Conservation (phyloP, 768 basidiomycete species). For the Butyriboletus loyo region DNA sequence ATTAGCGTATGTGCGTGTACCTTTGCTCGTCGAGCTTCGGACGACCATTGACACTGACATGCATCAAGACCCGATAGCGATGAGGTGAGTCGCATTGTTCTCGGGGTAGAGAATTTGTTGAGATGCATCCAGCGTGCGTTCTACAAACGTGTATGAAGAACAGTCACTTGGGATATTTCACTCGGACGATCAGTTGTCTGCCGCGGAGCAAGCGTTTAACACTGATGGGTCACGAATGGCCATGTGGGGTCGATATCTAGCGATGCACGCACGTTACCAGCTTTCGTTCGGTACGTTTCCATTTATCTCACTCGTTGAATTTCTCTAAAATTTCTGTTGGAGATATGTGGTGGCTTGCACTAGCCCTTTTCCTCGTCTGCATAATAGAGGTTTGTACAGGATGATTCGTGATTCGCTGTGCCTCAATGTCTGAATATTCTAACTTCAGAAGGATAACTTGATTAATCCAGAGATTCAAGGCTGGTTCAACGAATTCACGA, state of each 20-base stretch:
- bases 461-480: conserved; percentile 46
- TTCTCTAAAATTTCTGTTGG: conserved; percentile 1
- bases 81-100: conserved; percentile 50
- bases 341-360: conserved; percentile 96
- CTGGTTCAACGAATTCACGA: conserved; percentile 85
- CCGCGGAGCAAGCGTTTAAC: conserved; percentile 43
- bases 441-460: conserved; percentile 53
- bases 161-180: conserved; percentile 80
- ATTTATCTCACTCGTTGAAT: neutral
- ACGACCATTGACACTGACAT: conserved; percentile 1
- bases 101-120: neutral
- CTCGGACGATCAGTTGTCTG: conserved; percentile 46
- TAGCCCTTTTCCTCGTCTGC: conserved; percentile 85
- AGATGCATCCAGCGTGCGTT: conserved; percentile 62
- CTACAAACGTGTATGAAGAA: conserved; percentile 94
- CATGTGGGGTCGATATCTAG: conserved; percentile 74
- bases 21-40: neutral
- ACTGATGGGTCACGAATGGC: conserved; percentile 48
- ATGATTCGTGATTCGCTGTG: neutral
- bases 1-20: conserved; percentile 68
- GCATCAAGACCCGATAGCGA: conserved; percentile 67
- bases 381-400: conserved; percentile 75
- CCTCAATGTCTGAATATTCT: neutral
- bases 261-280: conserved; percentile 81
- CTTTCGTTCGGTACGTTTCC: conserved; percentile 76